Base-by-base conservation (phyloP, 2,329 filamentous ascomycete genomes). In the Epicoccum sorghinum region DNA sequence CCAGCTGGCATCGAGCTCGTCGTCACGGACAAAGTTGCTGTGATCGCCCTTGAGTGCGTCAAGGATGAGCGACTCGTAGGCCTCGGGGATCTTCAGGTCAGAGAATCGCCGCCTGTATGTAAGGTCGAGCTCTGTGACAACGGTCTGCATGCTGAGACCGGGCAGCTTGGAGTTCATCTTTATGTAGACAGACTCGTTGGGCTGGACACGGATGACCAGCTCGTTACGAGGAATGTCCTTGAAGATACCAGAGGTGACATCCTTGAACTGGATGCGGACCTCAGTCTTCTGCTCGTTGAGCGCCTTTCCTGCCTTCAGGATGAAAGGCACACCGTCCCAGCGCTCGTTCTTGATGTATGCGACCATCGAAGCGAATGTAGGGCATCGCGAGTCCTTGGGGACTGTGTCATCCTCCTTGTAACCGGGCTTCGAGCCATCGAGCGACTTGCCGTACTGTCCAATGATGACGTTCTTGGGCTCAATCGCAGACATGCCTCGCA, bases 141-240 rank as follows among this genome's bases (percentile, higher is more conserved):
- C 95, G 10, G 95, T 99, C 83, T 99, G 95, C 93, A 98, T 99
- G 82, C 92, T 98, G 70, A 99, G 83, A 69, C 95, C 95, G 18
- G 95, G 96, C 55, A 99, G 84, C 84, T 99, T 99, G 27, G 93
- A 98, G 88, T 99, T 99, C 95, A 99, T 99, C 87, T 99, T 99
- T 79, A 98, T 96, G 82, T 99, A 99, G 65, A 99, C 93, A 75
- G 91, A 96, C 84, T 99, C 95, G 81, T 99, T 99, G 69, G 95
- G 95, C 82, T 99, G 95, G 63, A 99, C 96, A 66, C 95, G 93
- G 82, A 99, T 97, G 70, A 99, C 95, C 64, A 99, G 89, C 81
- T 99, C 95, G 82, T 99, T 99, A 66, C 96, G 89, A 56, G 95
- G 96, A 73, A 99, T 99, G 76, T 99, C 93, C 85, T 98, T 98